Conservation (phyloP, 257 asterid genomes). For the Solanum bukasovii region DNA sequence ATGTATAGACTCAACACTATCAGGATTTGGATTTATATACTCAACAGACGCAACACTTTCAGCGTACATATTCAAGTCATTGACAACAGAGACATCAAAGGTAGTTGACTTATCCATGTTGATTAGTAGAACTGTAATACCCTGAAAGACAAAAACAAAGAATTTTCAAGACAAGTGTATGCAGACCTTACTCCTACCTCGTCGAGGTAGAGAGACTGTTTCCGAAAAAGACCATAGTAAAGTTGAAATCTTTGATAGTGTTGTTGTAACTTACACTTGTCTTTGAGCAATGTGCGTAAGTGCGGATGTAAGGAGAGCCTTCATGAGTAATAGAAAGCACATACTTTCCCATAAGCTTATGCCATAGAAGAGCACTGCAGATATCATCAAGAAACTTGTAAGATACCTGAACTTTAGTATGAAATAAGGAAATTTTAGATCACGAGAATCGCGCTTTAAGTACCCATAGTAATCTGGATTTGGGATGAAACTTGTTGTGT, state of each 20-base stretch:
- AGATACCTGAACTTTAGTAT: not conserved
- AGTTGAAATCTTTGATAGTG: not conserved
- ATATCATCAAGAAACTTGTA: not conserved
- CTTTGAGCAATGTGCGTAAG: conserved; percentile 71
- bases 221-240: not conserved
- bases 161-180: not conserved
- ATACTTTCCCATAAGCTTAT: conserved; percentile 60
- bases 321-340: conserved; percentile 50
- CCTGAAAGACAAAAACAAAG: conserved; percentile 14
- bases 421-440: not conserved
- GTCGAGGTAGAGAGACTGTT: not conserved
- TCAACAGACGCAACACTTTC: not conserved
- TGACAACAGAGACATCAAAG: conserved; percentile 26
- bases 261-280: conserved; percentile 24
- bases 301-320: conserved; percentile 50
- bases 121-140: conserved; percentile 43
- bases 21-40: not conserved
- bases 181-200: not conserved
- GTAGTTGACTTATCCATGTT: conserved; percentile 68
- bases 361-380: conserved; percentile 67
- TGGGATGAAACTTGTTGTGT: conserved; percentile 57
- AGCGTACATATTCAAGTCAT: conserved; percentile 16
- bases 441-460: not conserved
- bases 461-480: conserved; percentile 90
- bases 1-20: not conserved